Percentiles rank a stretch among this genome's conserved stretches.
Evolutionary conservation across 78 protist species (phyloP).

Genomic region (Dictyostelium citrinum): DNA sequence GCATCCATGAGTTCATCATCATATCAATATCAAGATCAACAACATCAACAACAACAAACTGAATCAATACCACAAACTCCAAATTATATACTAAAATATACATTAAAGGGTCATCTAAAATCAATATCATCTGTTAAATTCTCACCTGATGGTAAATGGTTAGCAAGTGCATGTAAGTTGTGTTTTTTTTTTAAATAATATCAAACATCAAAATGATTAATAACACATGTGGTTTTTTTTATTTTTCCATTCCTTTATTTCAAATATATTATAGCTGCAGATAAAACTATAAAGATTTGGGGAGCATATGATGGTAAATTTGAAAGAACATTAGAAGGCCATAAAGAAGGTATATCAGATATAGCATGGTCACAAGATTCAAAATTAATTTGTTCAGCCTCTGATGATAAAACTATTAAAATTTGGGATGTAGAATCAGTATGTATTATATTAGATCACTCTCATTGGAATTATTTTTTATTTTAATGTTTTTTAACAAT

Average conservation of each 20-base stretch:
- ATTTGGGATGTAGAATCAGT: conserved; percentile 88
- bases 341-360: conserved; percentile 85
- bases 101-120: conserved; percentile 87
- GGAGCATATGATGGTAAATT: conserved; percentile 36
- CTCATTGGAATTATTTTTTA: no score
- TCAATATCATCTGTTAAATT: conserved; percentile 93
- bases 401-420: conserved; percentile 88
- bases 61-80: not conserved
- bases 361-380: conserved; percentile 84
- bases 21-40: not conserved
- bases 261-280: conserved; percentile 81
- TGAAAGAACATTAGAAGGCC: conserved; percentile 65
- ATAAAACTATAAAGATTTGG: conserved; percentile 82
- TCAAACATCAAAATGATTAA: not conserved
- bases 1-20: not conserved
- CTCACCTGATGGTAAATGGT: conserved; percentile 89
- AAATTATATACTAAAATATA: conserved; percentile 24
- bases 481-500: no score
- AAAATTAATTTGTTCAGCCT: conserved; percentile 82
- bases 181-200: not conserved
- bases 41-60: not conserved
- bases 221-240: not conserved
- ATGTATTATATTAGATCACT: no score
- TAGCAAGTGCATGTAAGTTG: conserved; percentile 88
- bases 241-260: not conserved